These are phyloP conservation scores for Penicillium bialowiezense DNA, from an alignment of 495 filamentous ascomycete genomes.

Conservation along the genomic window DNA sequence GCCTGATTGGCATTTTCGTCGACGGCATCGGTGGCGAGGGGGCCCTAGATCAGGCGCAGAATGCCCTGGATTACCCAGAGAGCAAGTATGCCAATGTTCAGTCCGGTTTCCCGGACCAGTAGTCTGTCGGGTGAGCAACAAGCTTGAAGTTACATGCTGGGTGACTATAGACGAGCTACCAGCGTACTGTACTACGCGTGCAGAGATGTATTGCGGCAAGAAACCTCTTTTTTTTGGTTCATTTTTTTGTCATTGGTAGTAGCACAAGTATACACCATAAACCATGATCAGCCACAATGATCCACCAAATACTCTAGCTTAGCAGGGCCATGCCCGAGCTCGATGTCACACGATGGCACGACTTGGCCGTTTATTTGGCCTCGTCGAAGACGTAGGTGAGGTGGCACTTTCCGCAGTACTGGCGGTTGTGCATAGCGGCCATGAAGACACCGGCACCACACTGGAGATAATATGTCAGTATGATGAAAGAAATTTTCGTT, in stretches of 20 bases:
- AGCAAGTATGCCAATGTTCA: constrained; percentile 80
- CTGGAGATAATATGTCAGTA: constrained; percentile 48
- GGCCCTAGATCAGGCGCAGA: constrained; percentile 57
- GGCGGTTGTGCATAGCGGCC: constrained; percentile 99
- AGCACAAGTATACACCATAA: constrained; percentile 13
- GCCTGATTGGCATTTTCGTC: constrained; percentile 61
- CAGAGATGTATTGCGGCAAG: too few species aligned
- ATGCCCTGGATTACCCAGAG: constrained; percentile 68
- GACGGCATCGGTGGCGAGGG: constrained; percentile 45
- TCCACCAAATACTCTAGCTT: constrained; percentile 18
- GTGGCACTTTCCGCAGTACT: constrained; percentile 99
- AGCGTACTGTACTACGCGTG: constrained; percentile 12
- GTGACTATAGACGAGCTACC: not conserved
- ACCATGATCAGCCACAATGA: constrained; percentile 23
- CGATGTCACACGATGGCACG: constrained; percentile 15
- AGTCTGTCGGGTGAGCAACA: not conserved
- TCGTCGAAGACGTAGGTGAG: constrained; percentile 99
- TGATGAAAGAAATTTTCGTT: not conserved
- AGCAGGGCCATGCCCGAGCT: constrained; percentile 22
- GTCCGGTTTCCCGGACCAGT: constrained; percentile 36
- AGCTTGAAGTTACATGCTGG: too few species aligned
- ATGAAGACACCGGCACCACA: constrained; percentile 99
- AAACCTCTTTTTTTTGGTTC: constrained; percentile 13
- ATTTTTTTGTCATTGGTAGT: constrained; percentile 21
- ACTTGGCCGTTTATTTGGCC: constrained; percentile 51